These are phyloP conservation scores for Fusarium albosuccineum DNA, from an alignment of 2,329 filamentous ascomycete species.

Conservation along the genomic window DNA sequence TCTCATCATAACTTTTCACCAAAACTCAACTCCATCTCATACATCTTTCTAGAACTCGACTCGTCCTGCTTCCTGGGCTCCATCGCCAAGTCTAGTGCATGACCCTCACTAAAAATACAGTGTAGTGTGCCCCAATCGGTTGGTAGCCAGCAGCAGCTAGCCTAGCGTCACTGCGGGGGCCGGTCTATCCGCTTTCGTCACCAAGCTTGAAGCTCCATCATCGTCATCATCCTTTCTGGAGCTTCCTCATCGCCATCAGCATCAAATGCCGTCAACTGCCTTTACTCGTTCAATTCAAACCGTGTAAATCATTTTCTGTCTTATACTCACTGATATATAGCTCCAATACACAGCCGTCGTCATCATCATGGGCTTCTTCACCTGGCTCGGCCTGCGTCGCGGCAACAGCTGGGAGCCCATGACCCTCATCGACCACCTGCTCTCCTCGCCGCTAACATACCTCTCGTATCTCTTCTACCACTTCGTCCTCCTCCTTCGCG, in stretches of 20 bases:
- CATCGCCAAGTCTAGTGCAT: not conserved
- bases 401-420: slow-evolving; percentile 61
- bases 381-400: slow-evolving; percentile 62
- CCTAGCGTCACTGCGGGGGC: slow-evolving; percentile 33
- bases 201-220: slow-evolving; percentile 3
- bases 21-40: not conserved
- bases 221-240: not conserved
- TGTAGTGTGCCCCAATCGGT: slow-evolving; percentile 25
- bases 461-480: slow-evolving; percentile 73
- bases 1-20: not conserved
- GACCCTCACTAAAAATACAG: slow-evolving; percentile 18
- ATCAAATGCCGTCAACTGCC: not conserved
- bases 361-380: slow-evolving; percentile 60
- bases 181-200: slow-evolving; percentile 32
- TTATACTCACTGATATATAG: not conserved
- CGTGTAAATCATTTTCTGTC: not conserved
- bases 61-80: not conserved
- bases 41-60: not conserved
- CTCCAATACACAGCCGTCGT: not conserved
- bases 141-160: slow-evolving; percentile 24
- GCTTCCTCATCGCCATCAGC: slow-evolving; percentile 8
- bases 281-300: not conserved
- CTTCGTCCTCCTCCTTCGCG: slow-evolving; percentile 75
- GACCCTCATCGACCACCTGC: slow-evolving; percentile 71
- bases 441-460: slow-evolving; percentile 76